Evolutionary conservation across 352 stramenopile species (phyloP).

Genomic region (Phytophthora ohioensis): DNA sequence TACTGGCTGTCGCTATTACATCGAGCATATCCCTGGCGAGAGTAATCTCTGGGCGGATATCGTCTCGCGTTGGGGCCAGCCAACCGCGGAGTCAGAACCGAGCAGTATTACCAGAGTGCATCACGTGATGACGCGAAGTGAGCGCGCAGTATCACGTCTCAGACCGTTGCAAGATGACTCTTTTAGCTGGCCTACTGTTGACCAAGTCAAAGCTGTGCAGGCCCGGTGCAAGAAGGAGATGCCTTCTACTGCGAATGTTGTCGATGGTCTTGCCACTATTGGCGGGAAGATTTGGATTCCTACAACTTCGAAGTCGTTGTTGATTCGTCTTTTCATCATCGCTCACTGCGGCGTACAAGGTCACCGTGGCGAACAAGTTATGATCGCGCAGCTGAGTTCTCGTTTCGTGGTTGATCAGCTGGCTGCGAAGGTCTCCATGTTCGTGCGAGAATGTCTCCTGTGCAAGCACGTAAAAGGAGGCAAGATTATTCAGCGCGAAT

Average conservation of each 20-base stretch:
- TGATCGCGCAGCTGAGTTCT: no score
- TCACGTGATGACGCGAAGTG: not conserved
- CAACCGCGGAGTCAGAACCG: not conserved
- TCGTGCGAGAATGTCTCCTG: not conserved
- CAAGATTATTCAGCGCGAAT: not conserved
- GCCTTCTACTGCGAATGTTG: not conserved
- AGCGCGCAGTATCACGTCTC: no score
- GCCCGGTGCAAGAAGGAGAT: no score
- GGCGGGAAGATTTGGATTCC: conserved; percentile 10
- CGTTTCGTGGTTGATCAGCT: not conserved
- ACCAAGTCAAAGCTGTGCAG: no score
- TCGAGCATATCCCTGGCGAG: conserved; percentile 8
- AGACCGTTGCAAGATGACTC: no score
- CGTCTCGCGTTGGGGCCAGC: conserved; percentile 9
- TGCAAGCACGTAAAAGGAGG: not conserved
- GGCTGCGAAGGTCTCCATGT: not conserved
- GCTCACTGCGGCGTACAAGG: no score
- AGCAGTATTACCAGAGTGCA: not conserved
- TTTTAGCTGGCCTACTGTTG: no score
- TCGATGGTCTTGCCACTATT: not conserved
- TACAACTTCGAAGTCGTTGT: not conserved
- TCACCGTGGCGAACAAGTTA: no score
- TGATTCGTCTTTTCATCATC: not conserved
- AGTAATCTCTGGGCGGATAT: conserved; percentile 2
- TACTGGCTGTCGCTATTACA: not conserved